Conservation (phyloP, 441 rosid species). For the Aleurites moluccanus region DNA sequence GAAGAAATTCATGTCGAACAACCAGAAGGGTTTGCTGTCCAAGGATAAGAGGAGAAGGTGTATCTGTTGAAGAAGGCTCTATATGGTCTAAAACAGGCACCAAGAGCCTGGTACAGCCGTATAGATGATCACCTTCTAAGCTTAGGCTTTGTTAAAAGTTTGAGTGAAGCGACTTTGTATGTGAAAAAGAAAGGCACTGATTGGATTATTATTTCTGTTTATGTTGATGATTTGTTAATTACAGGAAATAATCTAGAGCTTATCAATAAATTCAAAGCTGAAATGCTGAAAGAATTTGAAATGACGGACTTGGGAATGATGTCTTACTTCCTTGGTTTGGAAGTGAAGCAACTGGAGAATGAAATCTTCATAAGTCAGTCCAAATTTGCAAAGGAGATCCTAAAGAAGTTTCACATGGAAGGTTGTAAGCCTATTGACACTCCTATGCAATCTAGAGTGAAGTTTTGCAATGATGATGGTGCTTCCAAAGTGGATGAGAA, state of each 20-base stretch:
- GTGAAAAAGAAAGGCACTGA: not conserved
- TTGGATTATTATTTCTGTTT: too few relatives aligned
- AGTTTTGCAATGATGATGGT: not conserved
- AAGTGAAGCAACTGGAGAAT: too few relatives aligned
- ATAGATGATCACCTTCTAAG: not conserved
- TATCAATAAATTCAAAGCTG: too few relatives aligned
- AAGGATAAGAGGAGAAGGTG: too few relatives aligned
- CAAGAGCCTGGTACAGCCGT: not conserved
- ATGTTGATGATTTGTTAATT: too few relatives aligned
- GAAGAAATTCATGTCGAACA: too few relatives aligned
- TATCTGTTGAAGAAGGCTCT: not conserved
- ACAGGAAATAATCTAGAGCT: too few relatives aligned
- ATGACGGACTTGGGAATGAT: too few relatives aligned
- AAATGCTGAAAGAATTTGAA: too few relatives aligned
- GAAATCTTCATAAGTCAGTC: not conserved
- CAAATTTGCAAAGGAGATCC: not conserved
- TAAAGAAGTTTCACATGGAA: not conserved
- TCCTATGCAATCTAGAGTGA: not conserved
- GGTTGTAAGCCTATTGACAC: not conserved
- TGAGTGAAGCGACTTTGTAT: not conserved
- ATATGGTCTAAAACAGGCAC: not conserved
- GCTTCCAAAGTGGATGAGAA: not conserved
- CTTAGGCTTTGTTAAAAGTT: not conserved
- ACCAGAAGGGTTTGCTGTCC: too few relatives aligned
- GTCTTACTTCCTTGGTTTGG: too few relatives aligned